Percentiles rank a stretch among this genome's conserved stretches.
Conservation (phyloP, 169 alveolate species). For the Cryptosporidium muris region DNA sequence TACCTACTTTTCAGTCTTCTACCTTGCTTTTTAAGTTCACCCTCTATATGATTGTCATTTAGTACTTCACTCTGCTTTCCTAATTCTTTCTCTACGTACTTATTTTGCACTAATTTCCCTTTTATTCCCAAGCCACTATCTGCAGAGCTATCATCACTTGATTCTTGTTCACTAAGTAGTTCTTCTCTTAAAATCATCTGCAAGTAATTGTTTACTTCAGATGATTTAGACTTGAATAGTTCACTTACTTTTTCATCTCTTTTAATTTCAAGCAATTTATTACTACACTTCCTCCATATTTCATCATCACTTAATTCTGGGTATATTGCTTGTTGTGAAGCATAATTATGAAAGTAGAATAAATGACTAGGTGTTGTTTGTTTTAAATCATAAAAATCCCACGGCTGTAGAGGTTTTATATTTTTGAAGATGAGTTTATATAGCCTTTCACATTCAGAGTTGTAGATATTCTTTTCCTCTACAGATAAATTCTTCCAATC, state of each 20-base stretch:
- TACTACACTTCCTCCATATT: constrained; percentile 10
- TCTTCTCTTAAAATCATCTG: no score
- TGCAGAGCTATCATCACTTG: no score
- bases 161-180: no score
- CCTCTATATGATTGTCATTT: no score
- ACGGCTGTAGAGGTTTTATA: constrained; percentile 17
- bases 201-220: neutral
- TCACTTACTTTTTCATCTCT: neutral
- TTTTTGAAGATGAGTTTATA: neutral
- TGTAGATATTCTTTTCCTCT: constrained; percentile 4
- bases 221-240: neutral
- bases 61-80: no score
- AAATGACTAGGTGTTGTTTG: constrained; percentile 7
- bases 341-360: constrained; percentile 34
- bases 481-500: constrained; percentile 17
- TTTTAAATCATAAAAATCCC: neutral
- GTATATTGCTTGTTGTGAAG: constrained; percentile 12
- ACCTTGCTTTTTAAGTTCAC: no score
- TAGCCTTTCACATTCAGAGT: neutral
- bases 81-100: no score
- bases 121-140: no score
- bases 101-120: no score
- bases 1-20: no score
- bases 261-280: constrained; percentile 6
- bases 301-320: constrained; percentile 44